These are phyloP conservation scores for Stephania japonica DNA, from an alignment of 164 flowering plant species.

Conservation along the genomic window DNA sequence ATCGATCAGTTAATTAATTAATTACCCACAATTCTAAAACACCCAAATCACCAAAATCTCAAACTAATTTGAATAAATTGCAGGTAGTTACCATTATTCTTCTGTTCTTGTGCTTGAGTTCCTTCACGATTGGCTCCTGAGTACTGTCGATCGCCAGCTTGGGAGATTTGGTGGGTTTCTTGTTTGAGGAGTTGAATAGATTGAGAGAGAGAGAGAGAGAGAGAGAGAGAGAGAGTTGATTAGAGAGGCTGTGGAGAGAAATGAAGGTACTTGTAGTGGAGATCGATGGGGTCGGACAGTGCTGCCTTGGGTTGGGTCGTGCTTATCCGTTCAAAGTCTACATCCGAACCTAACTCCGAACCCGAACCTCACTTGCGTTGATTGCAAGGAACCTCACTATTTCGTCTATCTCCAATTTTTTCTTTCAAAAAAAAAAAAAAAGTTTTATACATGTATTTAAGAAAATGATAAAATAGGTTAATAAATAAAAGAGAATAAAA, in stretches of 20 bases:
- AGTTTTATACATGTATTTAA: too few relatives aligned
- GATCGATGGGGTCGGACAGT: slow-evolving; percentile 11
- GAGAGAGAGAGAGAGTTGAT: slow-evolving; percentile 12
- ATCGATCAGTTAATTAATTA: background rate
- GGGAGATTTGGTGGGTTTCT: slow-evolving; percentile 7
- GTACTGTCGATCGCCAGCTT: slow-evolving; percentile 90
- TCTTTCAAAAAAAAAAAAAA: too few relatives aligned
- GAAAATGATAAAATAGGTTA: too few relatives aligned
- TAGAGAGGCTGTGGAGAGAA: slow-evolving; percentile 3
- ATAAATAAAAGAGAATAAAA: too few relatives aligned
- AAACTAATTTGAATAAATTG: too few relatives aligned
- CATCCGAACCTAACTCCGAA: slow-evolving; percentile 40
- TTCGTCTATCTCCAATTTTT: slow-evolving; percentile 11
- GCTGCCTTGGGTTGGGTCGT: slow-evolving; percentile 25
- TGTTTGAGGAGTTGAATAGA: background rate
- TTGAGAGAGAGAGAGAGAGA: slow-evolving; percentile 11
- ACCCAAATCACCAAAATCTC: background rate
- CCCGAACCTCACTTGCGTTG: slow-evolving; percentile 42
- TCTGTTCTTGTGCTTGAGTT: slow-evolving; percentile 68
- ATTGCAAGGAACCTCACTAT: slow-evolving; percentile 58
- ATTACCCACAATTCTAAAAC: background rate
- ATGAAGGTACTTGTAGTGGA: slow-evolving; percentile 30
- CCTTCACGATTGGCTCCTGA: slow-evolving; percentile 56
- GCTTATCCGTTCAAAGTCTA: slow-evolving; percentile 62
- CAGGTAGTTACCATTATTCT: slow-evolving; percentile 84